A percentile compares a stretch with the other conserved stretches of the same genome.
Conservation (phyloP, 306 rosid genomes). For the Rubus parviflorus region DNA sequence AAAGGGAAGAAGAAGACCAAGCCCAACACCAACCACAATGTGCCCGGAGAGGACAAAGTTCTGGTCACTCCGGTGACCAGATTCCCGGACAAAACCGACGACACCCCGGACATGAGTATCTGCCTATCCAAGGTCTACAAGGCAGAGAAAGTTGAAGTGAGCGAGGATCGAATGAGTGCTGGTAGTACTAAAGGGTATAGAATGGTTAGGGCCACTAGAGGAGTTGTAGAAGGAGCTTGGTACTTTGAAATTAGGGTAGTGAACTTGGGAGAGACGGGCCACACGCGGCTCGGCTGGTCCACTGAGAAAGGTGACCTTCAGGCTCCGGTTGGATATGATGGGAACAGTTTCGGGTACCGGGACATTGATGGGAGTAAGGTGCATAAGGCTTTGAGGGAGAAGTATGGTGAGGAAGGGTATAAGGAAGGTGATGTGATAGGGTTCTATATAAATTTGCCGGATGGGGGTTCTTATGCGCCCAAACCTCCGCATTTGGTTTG, state of each 20-base stretch:
- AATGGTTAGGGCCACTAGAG: slow-evolving; percentile 94
- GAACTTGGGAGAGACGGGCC: slow-evolving; percentile 74
- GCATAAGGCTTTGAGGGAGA: slow-evolving; percentile 89
- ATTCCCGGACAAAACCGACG: slow-evolving; percentile 87
- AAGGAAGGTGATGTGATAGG: slow-evolving; percentile 94
- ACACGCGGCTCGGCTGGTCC: slow-evolving; percentile 89
- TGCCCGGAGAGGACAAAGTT: slow-evolving; percentile 64
- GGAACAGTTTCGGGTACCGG: slow-evolving; percentile 80
- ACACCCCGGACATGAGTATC: slow-evolving; percentile 62
- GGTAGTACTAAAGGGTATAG: slow-evolving; percentile 93
- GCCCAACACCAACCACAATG: slow-evolving; percentile 42
- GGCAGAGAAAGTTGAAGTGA: slow-evolving; percentile 90
- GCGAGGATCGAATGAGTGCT: slow-evolving; percentile 81
- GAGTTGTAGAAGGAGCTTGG: slow-evolving; percentile 91
- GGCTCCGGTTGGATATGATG: slow-evolving; percentile 95
- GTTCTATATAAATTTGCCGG: slow-evolving; percentile 77
- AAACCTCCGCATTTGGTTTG: slow-evolving; percentile 63
- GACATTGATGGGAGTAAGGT: slow-evolving; percentile 96
- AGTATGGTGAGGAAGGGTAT: slow-evolving; percentile 90
- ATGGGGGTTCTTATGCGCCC: slow-evolving; percentile 72
- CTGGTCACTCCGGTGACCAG: slow-evolving; percentile 80
- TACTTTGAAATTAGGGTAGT: slow-evolving; percentile 79
- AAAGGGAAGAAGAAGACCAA: slow-evolving; percentile 91
- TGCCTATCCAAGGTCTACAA: slow-evolving; percentile 89
- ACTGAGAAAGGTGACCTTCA: slow-evolving; percentile 94